phyloP scores from a whole-genome alignment of 2,329 filamentous ascomycete genomes.

The Exserohilum rostratum region DNA sequence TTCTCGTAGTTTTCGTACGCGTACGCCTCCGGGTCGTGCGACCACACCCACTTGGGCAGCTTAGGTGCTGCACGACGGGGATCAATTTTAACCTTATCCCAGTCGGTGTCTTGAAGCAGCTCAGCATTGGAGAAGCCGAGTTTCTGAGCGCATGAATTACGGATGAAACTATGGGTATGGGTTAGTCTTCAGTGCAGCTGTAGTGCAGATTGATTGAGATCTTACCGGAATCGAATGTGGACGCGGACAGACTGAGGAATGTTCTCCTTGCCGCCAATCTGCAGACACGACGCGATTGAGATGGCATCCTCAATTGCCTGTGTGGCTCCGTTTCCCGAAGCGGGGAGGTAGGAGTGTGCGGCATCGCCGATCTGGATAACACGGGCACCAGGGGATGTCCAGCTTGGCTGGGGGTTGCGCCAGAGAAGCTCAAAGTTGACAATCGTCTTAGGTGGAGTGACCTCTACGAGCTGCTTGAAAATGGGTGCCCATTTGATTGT shows the following conservation, averaged over 20 bases:
- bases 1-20: slow-evolving; percentile 53
- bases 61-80: slow-evolving; percentile 53
- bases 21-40: slow-evolving; percentile 54
- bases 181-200: slow-evolving; percentile 1
- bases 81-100: slow-evolving; percentile 56
- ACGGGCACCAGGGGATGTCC: slow-evolving; percentile 51
- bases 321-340: slow-evolving; percentile 54
- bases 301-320: slow-evolving; percentile 57
- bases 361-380: slow-evolving; percentile 55
- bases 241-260: slow-evolving; percentile 49
- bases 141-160: slow-evolving; percentile 57
- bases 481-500: slow-evolving; percentile 53
- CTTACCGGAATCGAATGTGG: slow-evolving; percentile 52
- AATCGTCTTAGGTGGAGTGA: slow-evolving; percentile 54
- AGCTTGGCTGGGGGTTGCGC: slow-evolving; percentile 54
- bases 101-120: slow-evolving; percentile 56
- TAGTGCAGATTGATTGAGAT: neutral
- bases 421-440: slow-evolving; percentile 58
- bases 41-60: slow-evolving; percentile 55
- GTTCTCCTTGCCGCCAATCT: slow-evolving; percentile 51
- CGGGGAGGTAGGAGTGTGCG: slow-evolving; percentile 55
- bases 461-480: slow-evolving; percentile 54
- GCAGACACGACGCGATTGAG: slow-evolving; percentile 54
- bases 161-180: slow-evolving; percentile 48
- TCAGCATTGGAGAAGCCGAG: slow-evolving; percentile 56